phyloP scores from a whole-genome alignment of 305 asterid genomes.

The Fraxinus baroniana region DNA sequence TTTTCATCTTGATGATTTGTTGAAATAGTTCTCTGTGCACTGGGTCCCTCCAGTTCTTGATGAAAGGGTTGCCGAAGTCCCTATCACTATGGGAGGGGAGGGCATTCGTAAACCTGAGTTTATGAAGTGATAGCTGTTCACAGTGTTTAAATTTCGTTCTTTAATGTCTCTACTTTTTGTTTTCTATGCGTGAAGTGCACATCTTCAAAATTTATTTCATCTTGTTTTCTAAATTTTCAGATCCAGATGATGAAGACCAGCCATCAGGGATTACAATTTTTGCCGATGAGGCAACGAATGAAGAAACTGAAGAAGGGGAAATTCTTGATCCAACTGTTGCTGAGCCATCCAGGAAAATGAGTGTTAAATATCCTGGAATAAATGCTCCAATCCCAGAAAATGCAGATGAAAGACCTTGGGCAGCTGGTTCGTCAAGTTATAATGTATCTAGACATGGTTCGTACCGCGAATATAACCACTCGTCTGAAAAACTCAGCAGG shows the following conservation, averaged over 20 bases:
- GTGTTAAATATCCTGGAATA: conserved; percentile 80
- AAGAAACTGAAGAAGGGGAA: conserved; percentile 81
- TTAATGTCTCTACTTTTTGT: not conserved
- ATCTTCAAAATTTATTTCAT: not conserved
- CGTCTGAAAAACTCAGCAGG: conserved; percentile 32
- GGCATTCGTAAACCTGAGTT: no score
- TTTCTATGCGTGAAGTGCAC: not conserved
- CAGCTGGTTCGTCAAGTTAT: conserved; percentile 38
- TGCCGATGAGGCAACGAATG: conserved; percentile 59
- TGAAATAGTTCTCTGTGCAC: not conserved
- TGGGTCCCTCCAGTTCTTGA: not conserved
- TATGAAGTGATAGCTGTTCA: no score
- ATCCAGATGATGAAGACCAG: conserved; percentile 56
- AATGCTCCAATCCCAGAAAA: conserved; percentile 92
- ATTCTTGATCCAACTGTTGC: conserved; percentile 41
- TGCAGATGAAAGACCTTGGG: conserved; percentile 77
- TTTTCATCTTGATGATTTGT: conserved; percentile 2
- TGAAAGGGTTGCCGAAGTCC: no score
- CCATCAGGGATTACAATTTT: conserved; percentile 96
- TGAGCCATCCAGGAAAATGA: conserved; percentile 55
- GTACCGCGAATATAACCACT: conserved; percentile 38
- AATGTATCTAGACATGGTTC: conserved; percentile 41
- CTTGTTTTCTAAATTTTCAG: conserved; percentile 29
- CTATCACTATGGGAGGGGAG: not conserved
- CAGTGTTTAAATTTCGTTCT: not conserved